Base-by-base conservation (phyloP, 2,329 filamentous ascomycete species). In the Sclerotinia minor region DNA sequence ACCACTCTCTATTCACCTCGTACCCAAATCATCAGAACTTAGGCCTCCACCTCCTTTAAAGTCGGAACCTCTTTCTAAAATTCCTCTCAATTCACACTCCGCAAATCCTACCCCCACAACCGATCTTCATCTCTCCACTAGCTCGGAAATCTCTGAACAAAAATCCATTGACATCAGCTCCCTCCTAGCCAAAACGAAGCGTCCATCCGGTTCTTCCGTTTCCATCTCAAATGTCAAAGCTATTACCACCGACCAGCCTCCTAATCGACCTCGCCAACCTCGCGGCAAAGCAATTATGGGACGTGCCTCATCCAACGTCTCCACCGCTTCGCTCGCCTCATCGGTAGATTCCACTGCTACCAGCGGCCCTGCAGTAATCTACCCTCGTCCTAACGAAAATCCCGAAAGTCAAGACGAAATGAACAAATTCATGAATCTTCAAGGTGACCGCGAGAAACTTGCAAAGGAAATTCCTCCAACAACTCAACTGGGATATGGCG, bases 291-390 rank as follows among this genome's bases (percentile, higher is more conserved):
- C 47, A 64, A 83, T 88, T 67, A 78, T 88, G 3, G 86, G 86
- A 6, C 83, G 86, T 15, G 86, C 84, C 3, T 77, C 84, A 38
- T 87, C 85, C 77, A 87, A 87, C 73, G 81, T 81, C 3, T 88
- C 85, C 2, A 82, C 81, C 1, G 79, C 79, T 6, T 85, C 76
- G 1, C 71, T 72, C 8, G 75, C 75, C 7, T 75, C 74, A 11
- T 77, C 83, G 65, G 79, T 78, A 21, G 82, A 83, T 29, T 79
- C 79, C 0, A 76, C 76, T 21, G 72, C 78, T 15, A 75, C 73
- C 0, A 67, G 72, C 41, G 72, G 74, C 4, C 65, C 74, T 35
- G 69, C 74, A 1, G 74, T 75, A 1, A 69, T 76, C 45, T 75
- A 74, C 59, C 71, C 74, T 6, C 44, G 64, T 19, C 13, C 38